Base-by-base conservation (phyloP, 2,329 filamentous ascomycete species). In the Chrysoporthe austroafricana region DNA sequence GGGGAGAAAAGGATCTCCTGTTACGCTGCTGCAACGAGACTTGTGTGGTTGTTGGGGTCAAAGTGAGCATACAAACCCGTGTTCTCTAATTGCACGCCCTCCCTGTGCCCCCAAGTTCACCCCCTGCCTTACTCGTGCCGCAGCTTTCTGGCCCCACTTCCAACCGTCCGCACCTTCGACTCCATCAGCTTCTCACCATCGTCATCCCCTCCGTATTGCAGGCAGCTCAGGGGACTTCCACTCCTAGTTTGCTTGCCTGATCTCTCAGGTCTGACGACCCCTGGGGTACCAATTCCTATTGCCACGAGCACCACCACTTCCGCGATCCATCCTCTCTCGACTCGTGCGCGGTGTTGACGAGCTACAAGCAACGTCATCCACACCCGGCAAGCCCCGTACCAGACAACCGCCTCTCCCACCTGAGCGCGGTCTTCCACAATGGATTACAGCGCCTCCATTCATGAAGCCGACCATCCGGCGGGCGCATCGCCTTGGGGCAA, bases 381-480 rank as follows among this genome's bases (percentile, higher is more conserved):
- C 63, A 56, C 42, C 14, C 63, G 18, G 26, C 36, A 43, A 32
- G 39, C 52, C 21, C 61, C 54, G 9, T 43, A 56, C 18, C 34
- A 34, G 43, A 62, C 61, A 21, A 34, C 13, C 26, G 36, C 62
- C 46, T 61, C 16, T 32, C 21, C 26, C 44, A 16, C 36, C 32
- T 42, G 39, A 50, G 48, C 43, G 43, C 34, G 43, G 39, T 48
- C 14, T 26, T 54, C 21, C 21, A 26, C 74, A 71, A 88, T 88
- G 86, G 86, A 88, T 78, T 88, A 88, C 77, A 84, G 83, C 76
- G 77, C 85, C 70, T 83, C 85, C 16, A 85, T 87, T 72, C 74
- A 82, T 74, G 86, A 88, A 72, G 78, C 79, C 63, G 86, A 88
- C 58, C 82, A 87, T 71, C 80, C 83, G 21, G 79, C 78, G 58